Base-by-base conservation (phyloP, 768 basidiomycete genomes). In the Coprinopsis strossmayeri region DNA sequence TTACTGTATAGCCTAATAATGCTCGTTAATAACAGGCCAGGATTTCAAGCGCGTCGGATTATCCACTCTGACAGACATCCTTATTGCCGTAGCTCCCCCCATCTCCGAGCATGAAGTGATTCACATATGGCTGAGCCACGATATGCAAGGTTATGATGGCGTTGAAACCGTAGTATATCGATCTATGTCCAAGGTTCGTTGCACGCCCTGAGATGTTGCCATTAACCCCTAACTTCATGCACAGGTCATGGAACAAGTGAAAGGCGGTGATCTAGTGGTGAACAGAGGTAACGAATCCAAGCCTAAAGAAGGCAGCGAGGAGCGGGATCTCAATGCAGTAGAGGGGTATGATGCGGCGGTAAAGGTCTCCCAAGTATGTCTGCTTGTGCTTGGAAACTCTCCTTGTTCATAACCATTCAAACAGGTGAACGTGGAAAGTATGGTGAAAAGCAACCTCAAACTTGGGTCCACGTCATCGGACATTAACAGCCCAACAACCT, bases 21-120 rank as follows among this genome's bases (percentile, higher is more conserved):
- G 34, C 20, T 30, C 44, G 34, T 49, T 40, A 54, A n/a, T 21
- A 53, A 27, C 58, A 96, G 93, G 90, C 45, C 78, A 93, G 61
- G 94, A 96, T 61, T 84, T 98, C 59, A 90, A 84, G 61, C 78
- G 84, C 44, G 87, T 88, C 23, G 91, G 92, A 24, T 68, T 94
- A 30, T 91, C 90, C 9, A 92, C 94, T 2, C 69, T 98, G 23
- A 90, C 81, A 2, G 93, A 95, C 49, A 84, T 99, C 48, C 71
- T 99, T 44, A 95, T 97, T 62, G 95, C 87, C 24, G 95, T 99
- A 51, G 96, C 96, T 0, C 96, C 96, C 34, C 96, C 96, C 11
- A 98, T 98, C 58, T 90, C 94, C 21, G 94, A 95, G 64, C 95
- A 98, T 62, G 96, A 99, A 66, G 91, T 97, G 13, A 93, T 99